phyloP scores from a whole-genome alignment of 139 green algal genomes.

The Trebouxia sp. region DNA sequence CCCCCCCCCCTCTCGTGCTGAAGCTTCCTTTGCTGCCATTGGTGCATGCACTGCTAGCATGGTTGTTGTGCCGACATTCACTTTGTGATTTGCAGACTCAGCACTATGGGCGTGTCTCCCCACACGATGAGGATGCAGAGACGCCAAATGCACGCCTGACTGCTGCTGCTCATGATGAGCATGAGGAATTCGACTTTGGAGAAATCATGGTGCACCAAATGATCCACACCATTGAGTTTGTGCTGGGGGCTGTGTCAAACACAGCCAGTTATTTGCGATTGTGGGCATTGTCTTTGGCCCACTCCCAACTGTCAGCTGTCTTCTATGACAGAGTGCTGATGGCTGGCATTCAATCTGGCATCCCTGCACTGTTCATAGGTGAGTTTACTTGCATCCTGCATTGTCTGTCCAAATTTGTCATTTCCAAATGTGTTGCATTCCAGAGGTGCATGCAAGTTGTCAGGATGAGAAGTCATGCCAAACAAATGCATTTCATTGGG shows the following conservation, averaged over 20 bases:
- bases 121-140: conserved; percentile 34
- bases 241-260: conserved; percentile 98
- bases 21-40: too few species aligned
- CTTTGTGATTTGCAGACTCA: conserved; percentile 27
- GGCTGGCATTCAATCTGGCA: conserved; percentile 38
- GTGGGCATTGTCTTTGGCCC: conserved; percentile 95
- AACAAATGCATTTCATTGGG: too few species aligned
- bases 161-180: conserved; percentile 26
- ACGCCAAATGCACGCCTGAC: conserved; percentile 23
- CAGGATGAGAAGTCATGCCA: too few species aligned
- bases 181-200: conserved; percentile 88
- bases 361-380: conserved; percentile 69
- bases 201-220: conserved; percentile 92
- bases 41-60: too few species aligned
- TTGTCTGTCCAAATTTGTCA: too few species aligned
- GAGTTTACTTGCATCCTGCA: too few species aligned
- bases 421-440: too few species aligned
- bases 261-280: conserved; percentile 98
- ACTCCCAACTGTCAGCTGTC: conserved; percentile 92
- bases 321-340: conserved; percentile 97
- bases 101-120: conserved; percentile 35
- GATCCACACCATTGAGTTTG: conserved; percentile 99
- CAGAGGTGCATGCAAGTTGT: too few species aligned
- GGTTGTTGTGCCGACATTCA: too few species aligned
- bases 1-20: too few species aligned